Conservation (phyloP, 2,329 filamentous ascomycete species). For the Trichophyton schoenleinii region DNA sequence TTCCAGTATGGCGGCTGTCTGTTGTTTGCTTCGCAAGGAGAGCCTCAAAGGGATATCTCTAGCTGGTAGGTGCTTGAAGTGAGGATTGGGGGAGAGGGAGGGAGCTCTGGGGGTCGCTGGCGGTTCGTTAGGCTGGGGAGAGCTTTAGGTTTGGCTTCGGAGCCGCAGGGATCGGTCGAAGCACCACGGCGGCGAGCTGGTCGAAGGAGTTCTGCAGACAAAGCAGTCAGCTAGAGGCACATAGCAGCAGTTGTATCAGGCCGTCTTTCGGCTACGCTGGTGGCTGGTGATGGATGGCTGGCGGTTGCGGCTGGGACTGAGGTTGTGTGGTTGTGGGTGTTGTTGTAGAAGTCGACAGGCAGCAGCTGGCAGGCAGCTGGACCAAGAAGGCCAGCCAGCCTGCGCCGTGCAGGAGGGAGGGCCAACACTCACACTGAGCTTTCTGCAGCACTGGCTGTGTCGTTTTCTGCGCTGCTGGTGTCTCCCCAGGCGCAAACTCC, state of each 20-base stretch:
- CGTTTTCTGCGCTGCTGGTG: neutral
- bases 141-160: neutral
- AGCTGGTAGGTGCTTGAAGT: neutral
- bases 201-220: neutral
- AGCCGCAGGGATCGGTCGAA: neutral
- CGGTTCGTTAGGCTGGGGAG: neutral
- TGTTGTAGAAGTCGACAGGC: neutral
- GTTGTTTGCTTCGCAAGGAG: neutral
- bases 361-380: neutral
- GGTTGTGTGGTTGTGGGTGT: neutral
- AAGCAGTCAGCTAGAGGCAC: neutral
- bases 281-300: neutral
- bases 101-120: neutral
- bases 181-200: neutral
- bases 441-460: neutral
- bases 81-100: neutral
- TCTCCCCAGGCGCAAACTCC: neutral
- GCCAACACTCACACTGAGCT: neutral
- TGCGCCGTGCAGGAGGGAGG: neutral
- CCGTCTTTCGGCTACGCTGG: neutral
- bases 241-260: neutral
- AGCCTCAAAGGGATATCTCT: conserved; percentile 5
- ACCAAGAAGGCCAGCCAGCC: neutral
- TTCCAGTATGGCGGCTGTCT: conserved; percentile 15
- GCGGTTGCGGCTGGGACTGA: neutral